Evolutionary conservation across 495 filamentous ascomycete genomes (phyloP).

Genomic region (Pseudotulostoma volvatum): DNA sequence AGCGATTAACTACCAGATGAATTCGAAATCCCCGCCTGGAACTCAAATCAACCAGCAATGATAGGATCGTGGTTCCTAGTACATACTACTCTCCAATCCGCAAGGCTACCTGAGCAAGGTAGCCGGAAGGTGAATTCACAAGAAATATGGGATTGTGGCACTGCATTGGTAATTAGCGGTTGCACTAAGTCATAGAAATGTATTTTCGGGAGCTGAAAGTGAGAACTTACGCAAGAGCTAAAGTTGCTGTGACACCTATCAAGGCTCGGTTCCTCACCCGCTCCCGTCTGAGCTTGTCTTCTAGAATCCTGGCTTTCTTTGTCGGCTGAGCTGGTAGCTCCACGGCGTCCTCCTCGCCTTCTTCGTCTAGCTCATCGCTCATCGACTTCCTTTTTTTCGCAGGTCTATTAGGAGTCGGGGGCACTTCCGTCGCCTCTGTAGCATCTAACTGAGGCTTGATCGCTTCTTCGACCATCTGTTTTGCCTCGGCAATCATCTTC

Average conservation of each 20-base stretch:
- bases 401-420: slow-evolving; percentile 27
- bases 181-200: neutral
- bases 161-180: slow-evolving; percentile 16
- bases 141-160: slow-evolving; percentile 32
- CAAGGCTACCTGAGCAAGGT: neutral
- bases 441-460: slow-evolving; percentile 35
- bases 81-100: neutral
- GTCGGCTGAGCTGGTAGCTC: slow-evolving; percentile 30
- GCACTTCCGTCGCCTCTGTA: slow-evolving; percentile 11
- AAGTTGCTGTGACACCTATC: slow-evolving; percentile 65
- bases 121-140: slow-evolving; percentile 11
- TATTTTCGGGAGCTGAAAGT: neutral
- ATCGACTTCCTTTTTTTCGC: slow-evolving; percentile 64
- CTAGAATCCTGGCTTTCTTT: slow-evolving; percentile 62
- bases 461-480: slow-evolving; percentile 77
- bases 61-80: neutral
- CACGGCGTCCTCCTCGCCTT: slow-evolving; percentile 37
- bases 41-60: no score
- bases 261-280: slow-evolving; percentile 68
- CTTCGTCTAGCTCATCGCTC: slow-evolving; percentile 50
- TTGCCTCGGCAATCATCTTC: slow-evolving; percentile 70
- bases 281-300: slow-evolving; percentile 64
- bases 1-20: no score
- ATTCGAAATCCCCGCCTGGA: no score
- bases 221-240: slow-evolving; percentile 70